Base-by-base conservation (phyloP, 768 basidiomycete genomes). In the Favolaschia claudopus region DNA sequence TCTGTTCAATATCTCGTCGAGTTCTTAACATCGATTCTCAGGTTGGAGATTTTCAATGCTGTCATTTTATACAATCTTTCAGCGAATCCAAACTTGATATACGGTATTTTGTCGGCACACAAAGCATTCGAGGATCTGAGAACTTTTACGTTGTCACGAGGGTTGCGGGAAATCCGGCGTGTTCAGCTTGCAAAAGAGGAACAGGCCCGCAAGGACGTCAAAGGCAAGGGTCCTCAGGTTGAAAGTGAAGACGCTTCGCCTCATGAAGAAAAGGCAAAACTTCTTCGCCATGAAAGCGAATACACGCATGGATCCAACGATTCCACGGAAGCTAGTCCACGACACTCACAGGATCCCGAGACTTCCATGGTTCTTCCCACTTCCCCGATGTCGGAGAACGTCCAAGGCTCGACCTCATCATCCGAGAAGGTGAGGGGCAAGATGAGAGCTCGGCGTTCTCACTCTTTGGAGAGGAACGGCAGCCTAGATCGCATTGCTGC, bases 361-460 rank as follows among this genome's bases (percentile, higher is more conserved):
- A 72, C 75, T 12, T 63, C 77, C 4, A 71, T 77, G 15, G 72
- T 72, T 42, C 76, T 81, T 0, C 68, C 77, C 43, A 74, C 77
- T 67, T 80, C 80, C 7, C 84, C 85, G 8, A 75, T 76, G 22
- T 70, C 75, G 17, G 78, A 81, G 50, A 77, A 76, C 38, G 58
- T 62, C 7, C 71, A 74, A 19, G 67, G 69, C 15, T 72, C 68
- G 12, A 69, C 72, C 9, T 60, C 77, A 12, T 69, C 82, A 42
- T 93, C 93, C n/a, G 95, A 95, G 72, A 98, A 96, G 69, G 93
- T 86, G 1, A 80, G 90, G 60, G 96, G 96, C 0, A 99, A 99
- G 77, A 91, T 95, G 90, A 85, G 85, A 63, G 92, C 89, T 66
- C 83, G 89, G 29, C 76, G 84, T 24, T 88, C 85, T 7, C 62